Base-by-base conservation (phyloP, 2,329 filamentous ascomycete species). In the Epichloe sibirici region DNA sequence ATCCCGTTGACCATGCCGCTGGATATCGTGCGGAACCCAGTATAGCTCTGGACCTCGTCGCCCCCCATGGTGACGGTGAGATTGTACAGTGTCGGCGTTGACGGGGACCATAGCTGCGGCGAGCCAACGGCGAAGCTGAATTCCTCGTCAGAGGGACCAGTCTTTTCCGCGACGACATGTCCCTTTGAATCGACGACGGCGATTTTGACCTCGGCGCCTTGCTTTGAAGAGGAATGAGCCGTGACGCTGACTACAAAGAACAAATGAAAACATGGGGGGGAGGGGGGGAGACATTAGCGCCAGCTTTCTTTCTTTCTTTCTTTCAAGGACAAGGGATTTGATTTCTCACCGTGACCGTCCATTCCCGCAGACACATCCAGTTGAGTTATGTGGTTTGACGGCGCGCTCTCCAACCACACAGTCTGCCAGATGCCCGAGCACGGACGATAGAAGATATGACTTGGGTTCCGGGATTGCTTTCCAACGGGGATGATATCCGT, bases 351-450 rank as follows among this genome's bases (percentile, higher is more conserved):
- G 54, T 71, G 63, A 15, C 79, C 79, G 48, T 79, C 58, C 68
- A 76, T 77, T 56, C 74, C 74, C 0, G 81, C 83, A 28, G 72
- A 65, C 15, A 87, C 60, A 56, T 86, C 78, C 2, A 87, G 66
- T 42, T 76, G 71, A 0, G 75, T 76, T 51, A 87, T 76, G 57
- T 82, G 70, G 48, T 77, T 73, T 0, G 66, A 56, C 0, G 83
- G 79, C 0, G 76, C 81, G n/a, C 77, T 72, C 62, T 85, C 80
- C 2, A 88, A 68, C 84, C 84, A 88, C 0, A 88, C 84, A 17
- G 75, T 76, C 62, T 87, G 84, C 85, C 85, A 88, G 57, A 88
- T 87, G 5, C 85, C 85, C 37, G 81, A 83, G 62, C 83, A 88
- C 0, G 85, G 80, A 0, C 80, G 81, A 63, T 88, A 88, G 64